phyloP scores from a whole-genome alignment of 2,329 filamentous ascomycete genomes.

The Balansia obtecta region DNA sequence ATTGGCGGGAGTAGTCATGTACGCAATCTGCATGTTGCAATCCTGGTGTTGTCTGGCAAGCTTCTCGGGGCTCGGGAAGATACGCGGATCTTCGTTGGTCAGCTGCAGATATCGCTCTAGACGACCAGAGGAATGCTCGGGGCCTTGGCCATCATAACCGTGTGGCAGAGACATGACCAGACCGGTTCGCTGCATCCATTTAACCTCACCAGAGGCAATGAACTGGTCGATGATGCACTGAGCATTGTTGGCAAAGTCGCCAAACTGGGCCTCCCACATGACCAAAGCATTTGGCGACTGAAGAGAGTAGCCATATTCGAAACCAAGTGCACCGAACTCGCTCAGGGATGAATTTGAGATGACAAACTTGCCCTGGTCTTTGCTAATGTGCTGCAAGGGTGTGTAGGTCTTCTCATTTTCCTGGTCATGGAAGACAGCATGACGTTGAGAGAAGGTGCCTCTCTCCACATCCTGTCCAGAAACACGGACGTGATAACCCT shows the following conservation, averaged over 20 bases:
- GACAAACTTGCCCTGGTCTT: slow-evolving; percentile 90
- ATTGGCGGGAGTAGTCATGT: slow-evolving; percentile 94
- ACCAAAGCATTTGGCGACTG: slow-evolving; percentile 94
- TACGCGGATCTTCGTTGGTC: slow-evolving; percentile 90
- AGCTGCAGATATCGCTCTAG: slow-evolving; percentile 96
- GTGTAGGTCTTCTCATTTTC: slow-evolving; percentile 89
- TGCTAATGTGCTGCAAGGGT: slow-evolving; percentile 75
- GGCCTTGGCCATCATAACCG: slow-evolving; percentile 95
- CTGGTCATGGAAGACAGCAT: slow-evolving; percentile 95
- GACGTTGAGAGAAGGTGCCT: slow-evolving; percentile 97
- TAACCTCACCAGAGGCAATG: slow-evolving; percentile 91
- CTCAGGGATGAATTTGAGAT: slow-evolving; percentile 89
- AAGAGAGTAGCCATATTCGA: slow-evolving; percentile 97
- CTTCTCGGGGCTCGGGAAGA: slow-evolving; percentile 81
- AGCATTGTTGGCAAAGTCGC: slow-evolving; percentile 98
- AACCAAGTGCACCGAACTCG: slow-evolving; percentile 66
- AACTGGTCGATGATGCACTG: slow-evolving; percentile 99
- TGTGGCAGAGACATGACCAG: slow-evolving; percentile 94
- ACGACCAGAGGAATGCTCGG: slow-evolving; percentile 93
- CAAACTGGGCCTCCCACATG: slow-evolving; percentile 99
- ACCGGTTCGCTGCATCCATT: slow-evolving; percentile 97
- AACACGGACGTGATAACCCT: slow-evolving; percentile 94
- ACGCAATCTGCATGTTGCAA: slow-evolving; percentile 97
- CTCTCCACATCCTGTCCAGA: slow-evolving; percentile 98
- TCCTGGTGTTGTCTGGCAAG: slow-evolving; percentile 96